Conservation (phyloP, 371 early-diverging fungal species). For the Rhizopus sp. region DNA sequence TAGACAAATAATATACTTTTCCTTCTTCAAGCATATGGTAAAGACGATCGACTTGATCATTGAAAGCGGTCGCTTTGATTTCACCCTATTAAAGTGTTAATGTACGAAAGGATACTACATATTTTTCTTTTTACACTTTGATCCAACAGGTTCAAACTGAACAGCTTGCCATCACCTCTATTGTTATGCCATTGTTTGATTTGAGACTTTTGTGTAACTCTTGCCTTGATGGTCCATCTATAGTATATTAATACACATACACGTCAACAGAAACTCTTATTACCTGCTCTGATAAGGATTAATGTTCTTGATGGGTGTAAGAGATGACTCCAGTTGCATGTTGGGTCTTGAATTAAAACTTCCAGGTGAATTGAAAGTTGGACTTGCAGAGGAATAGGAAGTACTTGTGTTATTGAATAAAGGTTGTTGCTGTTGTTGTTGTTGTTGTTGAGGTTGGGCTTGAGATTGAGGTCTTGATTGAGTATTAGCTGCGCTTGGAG, state of each 20-base stretch:
- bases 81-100: constrained; percentile 62
- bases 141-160: constrained; percentile 88
- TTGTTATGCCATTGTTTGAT: constrained; percentile 83
- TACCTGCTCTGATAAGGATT: constrained; percentile 82
- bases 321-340: constrained; percentile 33
- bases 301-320: constrained; percentile 61
- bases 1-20: constrained; percentile 84
- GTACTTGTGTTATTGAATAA: constrained; percentile 32
- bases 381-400: constrained; percentile 6
- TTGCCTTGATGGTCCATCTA: constrained; percentile 91
- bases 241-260: not conserved
- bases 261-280: not conserved
- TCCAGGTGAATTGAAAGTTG: constrained; percentile 30
- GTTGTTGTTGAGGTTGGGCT: too few species aligned
- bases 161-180: constrained; percentile 85
- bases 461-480: not conserved
- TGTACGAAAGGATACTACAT: not conserved
- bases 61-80: constrained; percentile 91
- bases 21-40: constrained; percentile 77
- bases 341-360: constrained; percentile 61
- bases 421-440: constrained; percentile 17
- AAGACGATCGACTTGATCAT: constrained; percentile 76
- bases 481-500: constrained; percentile 22
- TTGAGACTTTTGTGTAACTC: constrained; percentile 82
- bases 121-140: constrained; percentile 57